These are phyloP conservation scores for Eutypella sp. DNA, from an alignment of 2,329 filamentous ascomycete genomes.

Conservation along the genomic window DNA sequence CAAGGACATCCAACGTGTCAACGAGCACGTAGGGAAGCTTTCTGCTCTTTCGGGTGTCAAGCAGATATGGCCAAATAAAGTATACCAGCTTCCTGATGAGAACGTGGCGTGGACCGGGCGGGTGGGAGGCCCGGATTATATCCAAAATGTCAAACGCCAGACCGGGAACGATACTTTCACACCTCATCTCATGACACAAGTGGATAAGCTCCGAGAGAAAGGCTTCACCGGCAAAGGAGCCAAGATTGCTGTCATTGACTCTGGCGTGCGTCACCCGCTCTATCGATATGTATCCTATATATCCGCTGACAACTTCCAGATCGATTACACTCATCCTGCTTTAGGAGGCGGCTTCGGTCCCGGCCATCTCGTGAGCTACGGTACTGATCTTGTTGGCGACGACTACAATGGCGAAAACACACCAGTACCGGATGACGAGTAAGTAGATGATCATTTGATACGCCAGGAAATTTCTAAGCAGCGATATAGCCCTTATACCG, in stretches of 20 bases:
- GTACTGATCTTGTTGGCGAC: slow-evolving; percentile 45
- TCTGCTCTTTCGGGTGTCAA: slow-evolving; percentile 40
- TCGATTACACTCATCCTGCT: slow-evolving; percentile 59
- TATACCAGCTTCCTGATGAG: slow-evolving; percentile 40
- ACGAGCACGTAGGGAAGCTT: slow-evolving; percentile 37
- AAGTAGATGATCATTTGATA: slow-evolving; percentile 1
- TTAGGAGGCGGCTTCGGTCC: slow-evolving; percentile 60
- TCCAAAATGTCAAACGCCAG: slow-evolving; percentile 28
- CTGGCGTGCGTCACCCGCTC: slow-evolving; percentile 37
- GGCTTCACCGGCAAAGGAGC: slow-evolving; percentile 47
- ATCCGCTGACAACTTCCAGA: slow-evolving; percentile 30
- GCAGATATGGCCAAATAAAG: slow-evolving; percentile 42
- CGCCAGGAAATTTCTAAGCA: slow-evolving; percentile 14
- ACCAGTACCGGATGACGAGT: slow-evolving; percentile 24
- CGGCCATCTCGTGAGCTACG: slow-evolving; percentile 53
- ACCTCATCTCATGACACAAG: slow-evolving; percentile 53
- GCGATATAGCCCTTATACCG: slow-evolving; percentile 42
- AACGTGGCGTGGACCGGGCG: slow-evolving; percentile 40
- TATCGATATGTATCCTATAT: background rate
- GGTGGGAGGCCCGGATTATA: slow-evolving; percentile 18
- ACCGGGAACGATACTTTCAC: slow-evolving; percentile 35
- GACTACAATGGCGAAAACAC: slow-evolving; percentile 35
- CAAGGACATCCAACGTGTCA: slow-evolving; percentile 39
- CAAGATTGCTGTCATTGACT: slow-evolving; percentile 50
- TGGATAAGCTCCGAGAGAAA: slow-evolving; percentile 45